Base-by-base conservation (phyloP, 768 basidiomycete species). In the Pulveroboletus frians region DNA sequence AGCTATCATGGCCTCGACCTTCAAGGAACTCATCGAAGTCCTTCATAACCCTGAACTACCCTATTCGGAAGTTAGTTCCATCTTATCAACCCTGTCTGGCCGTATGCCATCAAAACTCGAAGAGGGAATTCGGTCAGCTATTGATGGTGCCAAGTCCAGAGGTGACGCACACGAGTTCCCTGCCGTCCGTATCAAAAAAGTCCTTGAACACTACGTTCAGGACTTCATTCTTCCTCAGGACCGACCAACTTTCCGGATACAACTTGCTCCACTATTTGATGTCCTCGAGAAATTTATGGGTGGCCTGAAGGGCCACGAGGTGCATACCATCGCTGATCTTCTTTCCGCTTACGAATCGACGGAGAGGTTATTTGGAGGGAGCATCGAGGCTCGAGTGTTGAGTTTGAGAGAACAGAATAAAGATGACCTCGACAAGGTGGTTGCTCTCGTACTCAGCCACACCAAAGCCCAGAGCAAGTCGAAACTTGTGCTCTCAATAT, bases 401-500 rank as follows among this genome's bases (percentile, higher is more conserved):
- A 79, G 84, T 43, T 80, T 99, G 35, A 81, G 96, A 47, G 96
- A 98, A 44, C 85, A 92, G 58, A 69, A 94, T 76, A 95, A 94
- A 72, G 91, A 93, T 53, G 78, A 92, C 57, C 81, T 96, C 32
- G 93, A 97, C 68, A 83, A 84, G 50, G 96, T 90, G 30, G 84
- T 87, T 39, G 77, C 77, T 39, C 73, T 94, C 27, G 92, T 98
- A 15, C 78, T 98, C 44, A 95, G 94, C 50, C 96, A 99, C 69
- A 91, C 92, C 74, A 95, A 93, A 71, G 92, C 91, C 8, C 86
- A 88, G 55, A 83, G 86, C 71, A 98, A 98, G 74, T 83, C 84
- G 56, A 92, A 90, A 65, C 77, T 98, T 43, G 78, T 96, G 38
- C 76, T 95, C 41, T 78, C 83, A 15, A 74, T 98, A 38, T 78